Evolutionary conservation across 169 alveolate species (phyloP).

Genomic region (Eimeria sp.): DNA sequence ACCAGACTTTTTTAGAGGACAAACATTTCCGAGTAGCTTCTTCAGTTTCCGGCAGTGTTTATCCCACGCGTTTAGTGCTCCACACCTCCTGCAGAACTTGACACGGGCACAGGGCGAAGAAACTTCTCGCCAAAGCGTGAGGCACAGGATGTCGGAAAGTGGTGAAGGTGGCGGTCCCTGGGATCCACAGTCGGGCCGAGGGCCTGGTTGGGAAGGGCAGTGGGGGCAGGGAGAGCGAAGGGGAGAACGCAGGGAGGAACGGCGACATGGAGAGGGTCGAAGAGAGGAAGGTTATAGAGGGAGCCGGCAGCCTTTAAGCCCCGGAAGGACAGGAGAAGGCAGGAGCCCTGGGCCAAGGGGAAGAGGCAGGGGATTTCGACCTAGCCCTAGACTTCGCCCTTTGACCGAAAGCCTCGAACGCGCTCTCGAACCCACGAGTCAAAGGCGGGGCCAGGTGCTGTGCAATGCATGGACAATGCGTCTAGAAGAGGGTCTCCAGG

Average conservation of each 20-base stretch:
- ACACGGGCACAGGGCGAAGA: neutral
- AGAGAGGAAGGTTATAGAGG: neutral
- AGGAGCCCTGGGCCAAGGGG: constrained; percentile 48
- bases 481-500: constrained; percentile 23
- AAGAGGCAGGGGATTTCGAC: constrained; percentile 61
- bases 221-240: constrained; percentile 7
- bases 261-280: constrained; percentile 46
- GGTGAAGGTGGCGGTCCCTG: constrained; percentile 16
- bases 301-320: constrained; percentile 8
- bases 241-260: constrained; percentile 25
- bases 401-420: constrained; percentile 63
- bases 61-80: neutral
- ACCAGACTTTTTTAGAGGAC: neutral
- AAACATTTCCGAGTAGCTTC: neutral
- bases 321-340: neutral
- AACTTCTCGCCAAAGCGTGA: neutral
- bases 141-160: constrained; percentile 22
- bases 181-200: constrained; percentile 25
- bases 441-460: constrained; percentile 47
- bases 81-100: neutral
- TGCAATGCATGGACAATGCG: constrained; percentile 70
- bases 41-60: neutral
- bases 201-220: neutral
- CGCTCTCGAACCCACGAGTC: constrained; percentile 53
- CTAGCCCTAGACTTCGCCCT: constrained; percentile 17